Evolutionary conservation across 306 rosid species (phyloP).

Genomic region (Quercus robur): DNA sequence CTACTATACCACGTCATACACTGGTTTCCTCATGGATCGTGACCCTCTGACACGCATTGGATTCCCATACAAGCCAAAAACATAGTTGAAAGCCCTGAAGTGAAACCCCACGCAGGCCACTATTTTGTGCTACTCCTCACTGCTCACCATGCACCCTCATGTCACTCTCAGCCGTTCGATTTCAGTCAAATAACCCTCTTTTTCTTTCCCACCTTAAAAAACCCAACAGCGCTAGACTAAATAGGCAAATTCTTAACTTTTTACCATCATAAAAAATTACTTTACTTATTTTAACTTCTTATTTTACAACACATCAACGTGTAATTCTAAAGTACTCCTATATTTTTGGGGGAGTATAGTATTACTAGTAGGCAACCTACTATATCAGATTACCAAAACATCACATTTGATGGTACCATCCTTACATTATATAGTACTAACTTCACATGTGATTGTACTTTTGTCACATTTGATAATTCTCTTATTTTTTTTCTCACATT

Average conservation of each 20-base stretch:
- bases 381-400: no score
- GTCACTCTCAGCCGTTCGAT: constrained; percentile 28
- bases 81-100: neutral
- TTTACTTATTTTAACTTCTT: no score
- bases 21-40: constrained; percentile 23
- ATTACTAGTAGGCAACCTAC: no score
- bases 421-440: no score
- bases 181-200: constrained; percentile 10
- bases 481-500: no score
- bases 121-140: constrained; percentile 4
- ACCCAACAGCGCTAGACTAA: neutral
- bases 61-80: neutral
- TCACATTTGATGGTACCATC: no score
- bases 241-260: neutral
- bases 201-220: neutral
- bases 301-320: no score
- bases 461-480: no score
- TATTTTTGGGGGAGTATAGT: no score
- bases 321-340: no score
- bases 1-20: constrained; percentile 29
- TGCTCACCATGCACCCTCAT: constrained; percentile 15
- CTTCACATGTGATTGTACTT: no score
- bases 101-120: neutral
- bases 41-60: neutral
- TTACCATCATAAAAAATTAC: no score